These are phyloP conservation scores for Galerina marginata DNA, from an alignment of 768 basidiomycete species.

Conservation along the genomic window DNA sequence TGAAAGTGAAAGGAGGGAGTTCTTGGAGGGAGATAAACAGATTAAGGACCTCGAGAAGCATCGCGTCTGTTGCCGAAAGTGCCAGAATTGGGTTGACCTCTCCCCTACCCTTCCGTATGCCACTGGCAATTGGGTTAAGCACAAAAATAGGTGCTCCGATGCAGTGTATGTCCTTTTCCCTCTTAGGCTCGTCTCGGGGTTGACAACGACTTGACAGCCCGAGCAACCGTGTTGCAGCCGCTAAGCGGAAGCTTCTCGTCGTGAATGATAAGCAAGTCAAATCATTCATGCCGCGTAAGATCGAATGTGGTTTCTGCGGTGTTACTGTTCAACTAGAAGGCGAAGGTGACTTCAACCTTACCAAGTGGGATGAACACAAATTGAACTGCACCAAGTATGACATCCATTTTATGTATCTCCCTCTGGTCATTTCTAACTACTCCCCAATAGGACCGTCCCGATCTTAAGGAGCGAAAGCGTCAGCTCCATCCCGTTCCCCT, in stretches of 20 bases:
- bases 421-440: conserved; percentile 1
- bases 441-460: conserved; percentile 19
- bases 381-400: conserved; percentile 43
- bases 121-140: conserved; percentile 58
- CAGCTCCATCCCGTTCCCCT: conserved; percentile 26
- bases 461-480: conserved; percentile 22
- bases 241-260: conserved; percentile 64
- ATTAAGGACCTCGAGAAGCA: conserved; percentile 54
- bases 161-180: conserved; percentile 39
- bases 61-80: conserved; percentile 62
- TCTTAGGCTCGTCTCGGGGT: conserved; percentile 5
- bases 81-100: conserved; percentile 68
- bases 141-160: conserved; percentile 53
- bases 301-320: conserved; percentile 60
- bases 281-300: conserved; percentile 45
- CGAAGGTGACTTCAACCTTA: conserved; percentile 62
- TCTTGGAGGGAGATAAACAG: conserved; percentile 59
- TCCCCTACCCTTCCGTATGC: conserved; percentile 47
- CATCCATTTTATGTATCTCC: conserved; percentile 5
- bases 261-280: conserved; percentile 70
- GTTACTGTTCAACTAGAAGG: conserved; percentile 48
- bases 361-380: conserved; percentile 71
- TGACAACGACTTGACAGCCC: conserved; percentile 41
- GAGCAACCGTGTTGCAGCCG: conserved; percentile 61
- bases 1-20: conserved; percentile 51